phyloP scores from a whole-genome alignment of 2,329 filamentous ascomycete genomes.

The Hymenoscyphus occultus region DNA sequence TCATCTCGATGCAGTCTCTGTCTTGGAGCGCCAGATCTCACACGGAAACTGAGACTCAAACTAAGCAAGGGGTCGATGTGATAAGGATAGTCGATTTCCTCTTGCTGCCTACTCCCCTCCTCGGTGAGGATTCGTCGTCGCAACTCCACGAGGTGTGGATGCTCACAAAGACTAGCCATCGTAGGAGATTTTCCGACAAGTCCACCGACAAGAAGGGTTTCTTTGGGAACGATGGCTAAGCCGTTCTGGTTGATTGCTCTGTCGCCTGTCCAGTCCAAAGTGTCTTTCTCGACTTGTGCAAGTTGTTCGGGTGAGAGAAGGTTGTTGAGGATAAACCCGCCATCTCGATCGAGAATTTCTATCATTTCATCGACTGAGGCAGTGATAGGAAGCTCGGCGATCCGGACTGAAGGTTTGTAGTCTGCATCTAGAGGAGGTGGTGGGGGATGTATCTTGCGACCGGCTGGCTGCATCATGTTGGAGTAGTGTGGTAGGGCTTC shows the following conservation, averaged over 20 bases:
- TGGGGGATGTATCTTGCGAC: background rate
- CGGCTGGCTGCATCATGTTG: background rate
- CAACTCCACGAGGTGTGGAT: background rate
- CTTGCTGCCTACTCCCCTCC: background rate
- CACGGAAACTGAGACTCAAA: background rate
- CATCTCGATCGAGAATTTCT: background rate
- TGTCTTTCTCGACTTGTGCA: background rate
- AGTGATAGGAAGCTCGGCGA: background rate
- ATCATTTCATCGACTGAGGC: background rate
- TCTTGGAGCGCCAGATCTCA: background rate
- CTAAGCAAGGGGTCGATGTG: background rate
- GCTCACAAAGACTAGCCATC: background rate
- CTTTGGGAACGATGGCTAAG: background rate
- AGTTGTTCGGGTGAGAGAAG: background rate
- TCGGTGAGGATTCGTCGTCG: background rate
- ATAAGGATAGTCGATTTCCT: background rate
- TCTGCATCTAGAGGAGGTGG: background rate
- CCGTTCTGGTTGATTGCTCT: background rate
- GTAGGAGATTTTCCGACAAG: background rate
- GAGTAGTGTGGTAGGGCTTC: background rate
- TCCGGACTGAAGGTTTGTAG: background rate
- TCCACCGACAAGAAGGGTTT: background rate
- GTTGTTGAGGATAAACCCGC: background rate
- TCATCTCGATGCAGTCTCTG: slow-evolving; percentile 1
- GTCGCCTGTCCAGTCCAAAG: background rate